Percentiles rank a stretch among this genome's conserved stretches.
These are phyloP conservation scores for Sporothrix inflata DNA, from an alignment of 2,329 filamentous ascomycete species.

Conservation along the genomic window DNA sequence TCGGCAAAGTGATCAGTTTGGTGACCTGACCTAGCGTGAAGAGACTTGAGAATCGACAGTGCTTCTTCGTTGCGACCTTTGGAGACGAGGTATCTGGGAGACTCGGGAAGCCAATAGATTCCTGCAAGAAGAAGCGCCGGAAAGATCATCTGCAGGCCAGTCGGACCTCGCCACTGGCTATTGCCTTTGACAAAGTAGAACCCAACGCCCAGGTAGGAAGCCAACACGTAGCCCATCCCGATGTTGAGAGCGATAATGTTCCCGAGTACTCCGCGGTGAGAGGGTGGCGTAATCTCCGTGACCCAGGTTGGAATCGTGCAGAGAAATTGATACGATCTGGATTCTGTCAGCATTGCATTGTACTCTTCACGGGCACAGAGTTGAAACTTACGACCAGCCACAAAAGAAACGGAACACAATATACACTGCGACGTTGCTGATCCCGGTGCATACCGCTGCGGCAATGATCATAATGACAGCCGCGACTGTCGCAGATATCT, in stretches of 20 bases:
- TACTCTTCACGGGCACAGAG: no score
- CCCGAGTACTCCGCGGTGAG: slow-evolving; percentile 27
- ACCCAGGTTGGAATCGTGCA: slow-evolving; percentile 32
- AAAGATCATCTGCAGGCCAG: slow-evolving; percentile 41
- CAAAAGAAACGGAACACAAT: slow-evolving; percentile 28
- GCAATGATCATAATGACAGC: slow-evolving; percentile 42
- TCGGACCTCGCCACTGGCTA: slow-evolving; percentile 42
- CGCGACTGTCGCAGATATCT: slow-evolving; percentile 40
- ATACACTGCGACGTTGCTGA: slow-evolving; percentile 41
- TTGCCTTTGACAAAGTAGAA: slow-evolving; percentile 26
- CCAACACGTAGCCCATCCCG: slow-evolving; percentile 42
- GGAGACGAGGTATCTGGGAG: slow-evolving; percentile 37
- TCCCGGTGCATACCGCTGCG: slow-evolving; percentile 35
- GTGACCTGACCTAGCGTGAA: slow-evolving; percentile 54
- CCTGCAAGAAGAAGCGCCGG: slow-evolving; percentile 28
- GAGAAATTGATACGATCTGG: not conserved
- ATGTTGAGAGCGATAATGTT: slow-evolving; percentile 40
- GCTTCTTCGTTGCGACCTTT: slow-evolving; percentile 36
- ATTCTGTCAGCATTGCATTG: no score
- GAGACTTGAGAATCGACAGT: slow-evolving; percentile 33
- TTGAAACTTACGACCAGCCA: slow-evolving; percentile 35
- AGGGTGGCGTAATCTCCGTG: slow-evolving; percentile 45
- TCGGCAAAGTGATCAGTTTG: not conserved
- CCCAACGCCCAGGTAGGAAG: slow-evolving; percentile 30
- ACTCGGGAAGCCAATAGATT: slow-evolving; percentile 41